Conservation (phyloP, 2,329 filamentous ascomycete species). For the Diplodia intermedia region DNA sequence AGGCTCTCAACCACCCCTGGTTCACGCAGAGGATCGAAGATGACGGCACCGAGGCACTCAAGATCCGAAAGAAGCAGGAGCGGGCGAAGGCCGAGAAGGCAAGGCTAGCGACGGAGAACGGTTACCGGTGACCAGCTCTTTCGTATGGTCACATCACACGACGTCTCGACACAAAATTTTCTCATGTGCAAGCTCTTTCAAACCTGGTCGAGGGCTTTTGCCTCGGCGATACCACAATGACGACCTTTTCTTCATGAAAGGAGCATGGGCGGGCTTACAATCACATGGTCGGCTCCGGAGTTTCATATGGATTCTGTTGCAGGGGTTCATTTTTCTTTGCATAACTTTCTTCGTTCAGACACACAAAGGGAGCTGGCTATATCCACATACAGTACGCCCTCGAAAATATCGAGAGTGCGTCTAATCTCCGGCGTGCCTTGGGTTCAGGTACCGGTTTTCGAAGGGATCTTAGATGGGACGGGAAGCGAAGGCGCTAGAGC, state of each 20-base stretch:
- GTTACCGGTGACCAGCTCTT: conserved; percentile 28
- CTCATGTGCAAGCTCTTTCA: conserved; percentile 24
- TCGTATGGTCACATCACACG: conserved; percentile 12
- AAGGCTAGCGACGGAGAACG: conserved; percentile 15
- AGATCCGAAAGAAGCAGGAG: conserved; percentile 59
- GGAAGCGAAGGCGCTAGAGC: conserved; percentile 27
- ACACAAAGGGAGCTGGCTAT: conserved; percentile 29
- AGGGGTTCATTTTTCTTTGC: conserved; percentile 18
- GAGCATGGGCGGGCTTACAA: conserved; percentile 31
- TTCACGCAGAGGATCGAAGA: conserved; percentile 70
- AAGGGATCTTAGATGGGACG: conserved; percentile 20
- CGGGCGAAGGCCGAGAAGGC: conserved; percentile 35
- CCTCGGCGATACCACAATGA: conserved; percentile 22
- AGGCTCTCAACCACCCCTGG: conserved; percentile 71
- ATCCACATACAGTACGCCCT: conserved; percentile 29
- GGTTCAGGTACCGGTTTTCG: conserved; percentile 23
- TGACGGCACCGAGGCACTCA: conserved; percentile 69
- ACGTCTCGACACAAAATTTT: conserved; percentile 24
- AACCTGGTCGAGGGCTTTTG: conserved; percentile 6
- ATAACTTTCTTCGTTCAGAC: conserved; percentile 28
- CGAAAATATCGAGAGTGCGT: conserved; percentile 29
- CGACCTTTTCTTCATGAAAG: conserved; percentile 31
- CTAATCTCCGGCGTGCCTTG: conserved; percentile 29
- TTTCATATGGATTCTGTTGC: conserved; percentile 25
- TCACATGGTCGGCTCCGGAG: conserved; percentile 23